Evolutionary conservation across 78 protist genomes (phyloP), one percentile per base, ranked within the genome.

Genomic region (Chrysochromulina parva): DNA sequence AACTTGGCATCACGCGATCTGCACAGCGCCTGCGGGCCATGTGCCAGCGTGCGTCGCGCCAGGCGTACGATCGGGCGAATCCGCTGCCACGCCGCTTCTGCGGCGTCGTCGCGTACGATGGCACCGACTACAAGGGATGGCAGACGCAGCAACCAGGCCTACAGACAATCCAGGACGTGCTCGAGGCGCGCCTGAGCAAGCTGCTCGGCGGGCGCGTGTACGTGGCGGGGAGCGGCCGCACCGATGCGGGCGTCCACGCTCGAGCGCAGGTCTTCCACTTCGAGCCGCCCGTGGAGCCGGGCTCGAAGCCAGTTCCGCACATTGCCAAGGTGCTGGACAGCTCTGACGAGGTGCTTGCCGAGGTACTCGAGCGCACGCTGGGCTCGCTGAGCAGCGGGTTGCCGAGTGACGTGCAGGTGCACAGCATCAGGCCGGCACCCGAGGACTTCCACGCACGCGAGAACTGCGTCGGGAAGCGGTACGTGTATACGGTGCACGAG

Each of bases 191-290:
- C n/a, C 58, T 74, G 47, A 3, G 47, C 57, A 0, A 5, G 24
- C 84, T 48, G 52, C 54, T 74, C 84, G 24, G 58, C 57, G 10
- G 26, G 3, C 57, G 13, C 38, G 55, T 74, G 24, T 17, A 17
- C 55, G 55, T 74, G 48, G 58, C 58, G 20, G 84, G 19, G 47
- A 19, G 26, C 10, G 26, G 57, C 57, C 84, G 84, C 84, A 74
- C 84, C 38, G 84, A 74, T 57, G 57, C 55, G 47, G 84, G 84
- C 55, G 84, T 74, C 24, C 84, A 74, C 84, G 84, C 84, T 10
- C 53, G 22, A 1, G 84, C 28, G 11, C 84, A 74, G n/a, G 19
- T 69, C 50, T 3, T 69, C 50, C 78, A 69, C 78, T 69, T 47
- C 54, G 81, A 73, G 28, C 28, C 19, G 81, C 54, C 81, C 19